Conservation (phyloP, 2,329 filamentous ascomycete species). For the Amphichorda felina region DNA sequence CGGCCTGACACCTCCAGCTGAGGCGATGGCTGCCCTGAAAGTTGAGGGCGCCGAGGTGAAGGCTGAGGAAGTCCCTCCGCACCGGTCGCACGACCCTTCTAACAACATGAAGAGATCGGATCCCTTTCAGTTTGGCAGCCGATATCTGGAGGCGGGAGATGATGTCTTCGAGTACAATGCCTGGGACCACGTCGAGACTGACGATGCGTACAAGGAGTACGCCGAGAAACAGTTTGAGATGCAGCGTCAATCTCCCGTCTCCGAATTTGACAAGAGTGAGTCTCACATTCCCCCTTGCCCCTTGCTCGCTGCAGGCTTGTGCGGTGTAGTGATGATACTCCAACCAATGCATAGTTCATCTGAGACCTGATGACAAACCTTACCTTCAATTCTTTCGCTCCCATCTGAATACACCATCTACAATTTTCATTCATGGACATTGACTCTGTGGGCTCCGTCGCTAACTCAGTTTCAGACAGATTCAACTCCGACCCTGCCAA, state of each 20-base stretch:
- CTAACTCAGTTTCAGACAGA: constrained; percentile 45
- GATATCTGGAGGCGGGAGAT: constrained; percentile 71
- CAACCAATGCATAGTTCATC: constrained; percentile 58
- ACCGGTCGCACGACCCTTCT: constrained; percentile 59
- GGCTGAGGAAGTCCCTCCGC: constrained; percentile 29
- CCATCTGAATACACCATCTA: constrained; percentile 48
- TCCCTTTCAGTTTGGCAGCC: constrained; percentile 91
- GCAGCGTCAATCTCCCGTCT: constrained; percentile 78
- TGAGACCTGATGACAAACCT: constrained; percentile 52
- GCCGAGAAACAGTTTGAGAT: constrained; percentile 72
- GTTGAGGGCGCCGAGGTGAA: constrained; percentile 7
- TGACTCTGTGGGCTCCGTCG: constrained; percentile 2
- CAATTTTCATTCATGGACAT: neutral
- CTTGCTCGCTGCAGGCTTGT: constrained; percentile 1
- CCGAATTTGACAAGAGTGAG: constrained; percentile 81
- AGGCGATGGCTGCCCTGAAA: constrained; percentile 11
- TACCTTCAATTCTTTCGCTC: constrained; percentile 56
- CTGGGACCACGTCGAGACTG: constrained; percentile 95
- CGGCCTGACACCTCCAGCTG: constrained; percentile 6
- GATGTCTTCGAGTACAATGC: constrained; percentile 96
- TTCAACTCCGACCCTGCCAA: constrained; percentile 87
- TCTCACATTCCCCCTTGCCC: constrained; percentile 8
- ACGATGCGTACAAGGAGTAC: constrained; percentile 78
- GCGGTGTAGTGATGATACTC: constrained; percentile 37
- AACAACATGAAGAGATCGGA: constrained; percentile 78